These are phyloP conservation scores for Phytopythium sindhum DNA, from an alignment of 352 stramenopile species.

Conservation along the genomic window DNA sequence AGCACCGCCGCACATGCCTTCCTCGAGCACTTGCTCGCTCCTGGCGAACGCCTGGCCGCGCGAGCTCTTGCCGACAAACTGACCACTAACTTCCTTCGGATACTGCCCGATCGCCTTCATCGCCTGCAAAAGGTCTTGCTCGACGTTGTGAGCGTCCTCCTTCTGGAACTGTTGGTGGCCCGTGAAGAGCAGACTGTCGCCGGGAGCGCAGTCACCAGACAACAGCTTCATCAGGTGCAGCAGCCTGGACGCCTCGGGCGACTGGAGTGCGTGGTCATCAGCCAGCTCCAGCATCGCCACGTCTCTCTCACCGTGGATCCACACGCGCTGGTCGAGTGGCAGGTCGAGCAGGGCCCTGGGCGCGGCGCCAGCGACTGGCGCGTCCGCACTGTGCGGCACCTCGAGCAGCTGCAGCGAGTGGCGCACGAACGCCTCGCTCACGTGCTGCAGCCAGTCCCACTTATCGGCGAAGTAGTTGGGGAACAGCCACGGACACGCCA, in stretches of 20 bases:
- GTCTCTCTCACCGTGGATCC: constrained; percentile 52
- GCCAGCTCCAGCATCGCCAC: constrained; percentile 53
- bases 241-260: constrained; percentile 22
- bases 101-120: constrained; percentile 22
- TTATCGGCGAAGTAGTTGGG: constrained; percentile 71
- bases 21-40: constrained; percentile 68
- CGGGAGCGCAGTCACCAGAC: constrained; percentile 15
- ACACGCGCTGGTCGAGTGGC: constrained; percentile 45
- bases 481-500: constrained; percentile 80
- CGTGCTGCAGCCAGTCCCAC: constrained; percentile 82
- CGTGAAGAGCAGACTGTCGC: constrained; percentile 45
- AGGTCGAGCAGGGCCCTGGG: constrained; percentile 52
- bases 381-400: constrained; percentile 3
- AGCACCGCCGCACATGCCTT: constrained; percentile 81
- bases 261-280: constrained; percentile 25
- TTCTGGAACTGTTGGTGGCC: constrained; percentile 42
- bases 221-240: constrained; percentile 40
- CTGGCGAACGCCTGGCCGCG: constrained; percentile 69
- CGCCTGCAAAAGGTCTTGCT: constrained; percentile 11
- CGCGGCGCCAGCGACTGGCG: constrained; percentile 1
- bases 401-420: constrained; percentile 69
- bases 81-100: constrained; percentile 46
- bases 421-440: constrained; percentile 68
- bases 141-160: constrained; percentile 6
- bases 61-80: constrained; percentile 55